Conservation (phyloP, 2,329 filamentous ascomycete species). For the Cadophora gregata region DNA sequence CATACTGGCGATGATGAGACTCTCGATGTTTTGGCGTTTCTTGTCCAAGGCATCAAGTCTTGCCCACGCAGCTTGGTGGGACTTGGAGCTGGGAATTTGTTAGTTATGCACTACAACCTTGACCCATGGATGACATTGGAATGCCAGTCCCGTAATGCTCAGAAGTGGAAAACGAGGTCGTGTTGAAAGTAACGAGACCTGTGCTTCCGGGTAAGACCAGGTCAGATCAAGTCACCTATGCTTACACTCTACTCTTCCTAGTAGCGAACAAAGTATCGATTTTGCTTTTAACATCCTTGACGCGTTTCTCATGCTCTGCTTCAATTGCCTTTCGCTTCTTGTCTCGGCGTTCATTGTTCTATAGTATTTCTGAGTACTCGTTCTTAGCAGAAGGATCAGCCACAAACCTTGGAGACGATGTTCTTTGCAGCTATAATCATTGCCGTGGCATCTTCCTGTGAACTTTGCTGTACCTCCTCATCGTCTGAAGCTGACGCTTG, state of each 20-base stretch:
- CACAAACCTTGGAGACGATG: conserved; percentile 31
- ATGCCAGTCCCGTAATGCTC: not conserved
- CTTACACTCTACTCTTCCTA: conserved; percentile 40
- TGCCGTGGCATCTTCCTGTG: conserved; percentile 27
- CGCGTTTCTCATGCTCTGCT: conserved; percentile 34
- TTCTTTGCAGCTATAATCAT: conserved; percentile 31
- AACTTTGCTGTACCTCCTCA: conserved; percentile 28
- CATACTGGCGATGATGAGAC: conserved; percentile 40
- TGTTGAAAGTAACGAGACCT: too few species aligned
- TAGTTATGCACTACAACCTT: conserved; percentile 12
- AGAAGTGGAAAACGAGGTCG: not conserved
- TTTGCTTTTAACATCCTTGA: conserved; percentile 35
- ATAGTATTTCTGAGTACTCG: not conserved
- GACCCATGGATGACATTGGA: too few species aligned
- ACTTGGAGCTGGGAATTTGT: conserved; percentile 31
- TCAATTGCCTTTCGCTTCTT: conserved; percentile 40
- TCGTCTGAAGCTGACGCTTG: conserved; percentile 26
- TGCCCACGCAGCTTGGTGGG: conserved; percentile 35
- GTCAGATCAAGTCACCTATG: not conserved
- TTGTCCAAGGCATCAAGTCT: conserved; percentile 40
- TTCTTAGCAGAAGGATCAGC: not conserved
- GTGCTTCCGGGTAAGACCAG: not conserved
- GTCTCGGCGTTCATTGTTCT: conserved; percentile 40
- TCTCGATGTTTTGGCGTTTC: conserved; percentile 39
- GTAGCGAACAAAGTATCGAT: conserved; percentile 36